A percentile compares a stretch with the other conserved stretches of the same genome.
Conservation (phyloP, 768 basidiomycete species). For the Chalciporus sphaerocephalus region DNA sequence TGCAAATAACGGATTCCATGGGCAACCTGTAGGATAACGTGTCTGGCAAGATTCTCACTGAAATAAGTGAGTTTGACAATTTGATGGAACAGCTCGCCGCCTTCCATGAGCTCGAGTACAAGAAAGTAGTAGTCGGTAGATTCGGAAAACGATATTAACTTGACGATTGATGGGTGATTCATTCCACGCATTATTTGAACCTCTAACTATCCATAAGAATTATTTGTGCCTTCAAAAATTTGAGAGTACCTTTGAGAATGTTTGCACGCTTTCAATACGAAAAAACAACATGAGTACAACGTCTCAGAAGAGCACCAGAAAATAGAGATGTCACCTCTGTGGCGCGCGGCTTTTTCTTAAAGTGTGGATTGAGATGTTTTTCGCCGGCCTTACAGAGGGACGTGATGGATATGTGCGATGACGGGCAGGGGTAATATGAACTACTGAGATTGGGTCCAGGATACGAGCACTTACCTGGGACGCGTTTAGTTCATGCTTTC, state of each 20-base stretch:
- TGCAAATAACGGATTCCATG: constrained; percentile 93
- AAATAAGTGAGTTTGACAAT: constrained; percentile 99
- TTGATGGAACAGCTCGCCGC: constrained; percentile 97
- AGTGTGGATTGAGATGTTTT: constrained; percentile 88
- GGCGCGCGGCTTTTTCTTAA: constrained; percentile 96
- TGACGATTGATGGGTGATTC: constrained; percentile 89
- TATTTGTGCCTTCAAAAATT: background rate
- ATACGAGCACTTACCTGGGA: constrained; percentile 68
- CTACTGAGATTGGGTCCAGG: constrained; percentile 19
- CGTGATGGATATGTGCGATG: constrained; percentile 14
- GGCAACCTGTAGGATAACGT: constrained; percentile 95
- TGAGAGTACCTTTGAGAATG: constrained; percentile 77
- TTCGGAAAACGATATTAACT: constrained; percentile 88
- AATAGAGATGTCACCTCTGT: constrained; percentile 72
- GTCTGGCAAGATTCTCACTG: constrained; percentile 92
- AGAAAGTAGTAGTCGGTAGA: constrained; percentile 92
- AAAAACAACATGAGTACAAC: constrained; percentile 17
- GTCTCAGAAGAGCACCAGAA: constrained; percentile 17
- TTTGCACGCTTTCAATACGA: constrained; percentile 73
- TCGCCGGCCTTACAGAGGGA: constrained; percentile 68
- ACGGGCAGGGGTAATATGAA: constrained; percentile 23
- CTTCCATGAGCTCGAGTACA: constrained; percentile 92
- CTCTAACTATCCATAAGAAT: constrained; percentile 48
- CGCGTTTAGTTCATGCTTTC: constrained; percentile 87
- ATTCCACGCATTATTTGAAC: constrained; percentile 98